Evolutionary conservation across 805 yeast species (phyloP).

Genomic region (Pichia eremophila): DNA sequence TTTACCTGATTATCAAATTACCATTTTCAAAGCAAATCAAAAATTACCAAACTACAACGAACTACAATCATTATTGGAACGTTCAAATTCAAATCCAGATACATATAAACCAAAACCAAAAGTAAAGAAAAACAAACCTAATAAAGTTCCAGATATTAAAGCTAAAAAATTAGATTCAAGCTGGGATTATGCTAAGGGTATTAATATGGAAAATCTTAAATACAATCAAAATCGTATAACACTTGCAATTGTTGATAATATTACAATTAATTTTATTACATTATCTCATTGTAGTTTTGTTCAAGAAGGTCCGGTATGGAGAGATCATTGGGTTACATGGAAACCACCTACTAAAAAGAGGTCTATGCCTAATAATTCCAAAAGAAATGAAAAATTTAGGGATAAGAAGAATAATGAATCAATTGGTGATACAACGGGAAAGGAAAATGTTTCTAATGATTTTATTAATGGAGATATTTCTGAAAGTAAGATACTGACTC

Average conservation of each 20-base stretch:
- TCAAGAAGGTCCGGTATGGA: constrained; percentile 21
- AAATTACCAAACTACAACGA: constrained; percentile 40
- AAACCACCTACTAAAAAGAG: constrained; percentile 6
- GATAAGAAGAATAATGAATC: background rate
- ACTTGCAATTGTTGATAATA: constrained; percentile 67
- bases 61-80: constrained; percentile 29
- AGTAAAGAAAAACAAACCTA: background rate
- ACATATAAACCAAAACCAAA: constrained; percentile 3
- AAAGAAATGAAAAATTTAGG: background rate
- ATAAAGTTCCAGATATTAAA: background rate
- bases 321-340: constrained; percentile 18
- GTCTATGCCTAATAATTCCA: background rate
- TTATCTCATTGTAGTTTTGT: constrained; percentile 42
- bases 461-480: too few species aligned
- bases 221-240: constrained; percentile 27
- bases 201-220: constrained; percentile 8
- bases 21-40: constrained; percentile 41
- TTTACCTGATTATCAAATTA: constrained; percentile 65
- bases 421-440: too few species aligned
- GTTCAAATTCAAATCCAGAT: constrained; percentile 15
- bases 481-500: background rate
- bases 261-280: constrained; percentile 59
- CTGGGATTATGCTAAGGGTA: constrained; percentile 11
- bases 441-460: too few species aligned
- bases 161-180: background rate